Percentiles rank a stretch among this genome's conserved stretches.
phyloP scores from a whole-genome alignment of 495 filamentous ascomycete species.

The Penicillium ucsense region DNA sequence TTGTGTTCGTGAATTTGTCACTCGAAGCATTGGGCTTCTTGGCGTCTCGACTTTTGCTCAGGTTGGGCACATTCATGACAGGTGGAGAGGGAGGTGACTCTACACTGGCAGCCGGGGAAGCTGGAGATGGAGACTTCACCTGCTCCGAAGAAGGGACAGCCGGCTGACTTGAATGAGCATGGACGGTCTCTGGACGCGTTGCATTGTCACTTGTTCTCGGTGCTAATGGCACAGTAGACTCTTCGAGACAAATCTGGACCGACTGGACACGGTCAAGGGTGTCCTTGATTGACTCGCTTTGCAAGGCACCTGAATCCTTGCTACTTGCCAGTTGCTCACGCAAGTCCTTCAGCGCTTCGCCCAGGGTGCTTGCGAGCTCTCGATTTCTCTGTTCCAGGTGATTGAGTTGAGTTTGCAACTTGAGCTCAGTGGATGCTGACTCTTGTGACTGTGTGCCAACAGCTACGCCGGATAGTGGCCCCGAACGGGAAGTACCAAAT shows the following conservation, averaged over 20 bases:
- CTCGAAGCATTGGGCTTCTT: constrained; percentile 1
- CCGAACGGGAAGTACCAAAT: neutral
- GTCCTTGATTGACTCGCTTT: constrained; percentile 22
- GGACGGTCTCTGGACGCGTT: constrained; percentile 1
- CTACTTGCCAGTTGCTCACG: constrained; percentile 32
- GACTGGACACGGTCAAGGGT: constrained; percentile 66
- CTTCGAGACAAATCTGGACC: constrained; percentile 67
- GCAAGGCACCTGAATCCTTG: constrained; percentile 41
- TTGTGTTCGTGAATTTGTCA: constrained; percentile 5
- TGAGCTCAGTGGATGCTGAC: constrained; percentile 9
- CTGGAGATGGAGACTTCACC: neutral
- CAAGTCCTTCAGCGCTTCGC: constrained; percentile 60
- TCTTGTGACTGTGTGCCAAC: neutral
- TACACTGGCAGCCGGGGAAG: neutral
- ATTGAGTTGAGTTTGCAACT: constrained; percentile 27
- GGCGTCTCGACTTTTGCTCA: constrained; percentile 7
- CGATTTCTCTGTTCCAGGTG: constrained; percentile 60
- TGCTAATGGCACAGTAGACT: constrained; percentile 43
- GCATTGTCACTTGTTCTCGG: constrained; percentile 9
- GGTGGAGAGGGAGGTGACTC: neutral
- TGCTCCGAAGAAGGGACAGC: constrained; percentile 1
- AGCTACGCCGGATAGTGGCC: neutral
- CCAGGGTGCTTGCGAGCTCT: constrained; percentile 62
- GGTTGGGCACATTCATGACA: constrained; percentile 2
- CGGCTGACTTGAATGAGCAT: constrained; percentile 4